Evolutionary conservation across 495 filamentous ascomycete genomes (phyloP), one percentile per base, ranked within the genome.

Genomic region (Penicillium coprophilum): DNA sequence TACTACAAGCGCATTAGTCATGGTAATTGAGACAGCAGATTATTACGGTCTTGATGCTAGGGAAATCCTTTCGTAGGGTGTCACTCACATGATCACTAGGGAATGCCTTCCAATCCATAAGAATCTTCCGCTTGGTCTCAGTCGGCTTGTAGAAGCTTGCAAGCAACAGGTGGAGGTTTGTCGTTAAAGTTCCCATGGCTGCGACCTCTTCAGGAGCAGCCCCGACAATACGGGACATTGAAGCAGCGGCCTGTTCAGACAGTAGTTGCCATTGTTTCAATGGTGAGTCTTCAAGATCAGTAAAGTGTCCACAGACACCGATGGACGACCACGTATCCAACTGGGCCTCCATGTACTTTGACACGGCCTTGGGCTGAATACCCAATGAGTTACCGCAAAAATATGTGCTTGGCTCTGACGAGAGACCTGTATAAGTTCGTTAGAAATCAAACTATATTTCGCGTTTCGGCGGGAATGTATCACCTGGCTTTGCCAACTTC

Each of bases 341-440:
- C 67, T 96, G 91, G 49, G 87, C 84, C 48, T 85, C 78, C 64
- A 98, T 79, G 58, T 90, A 87, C 19, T 81, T 75, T 34, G 81
- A 73, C 0, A 87, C 92, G 40, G 84, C 77, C 62, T 85, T 85
- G 20, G 94, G 94, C 70, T 97, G 94, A 46, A 95, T 80, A 45
- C 94, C 94, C 15, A 98, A 81, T 17, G 94, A 98, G 74, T 98
- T 96, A 7, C 94, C 94, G 65, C 91, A 96, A 55, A 98, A 83
- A 69, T 98, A 97, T 56, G 90, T 88, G 49, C 76, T 85, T 80
- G 60, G 69, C 56, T 78, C 67, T 17, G 66, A 30, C 8, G 73
- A 79, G 30, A 79, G 66, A 30, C 68, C 75, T 77, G 67, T 20
- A 48, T 46, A 10, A 32, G 1, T 10, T 49, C 36, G 54, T 71